These are phyloP conservation scores for Leccinum broughii DNA, from an alignment of 768 basidiomycete species.

Conservation along the genomic window DNA sequence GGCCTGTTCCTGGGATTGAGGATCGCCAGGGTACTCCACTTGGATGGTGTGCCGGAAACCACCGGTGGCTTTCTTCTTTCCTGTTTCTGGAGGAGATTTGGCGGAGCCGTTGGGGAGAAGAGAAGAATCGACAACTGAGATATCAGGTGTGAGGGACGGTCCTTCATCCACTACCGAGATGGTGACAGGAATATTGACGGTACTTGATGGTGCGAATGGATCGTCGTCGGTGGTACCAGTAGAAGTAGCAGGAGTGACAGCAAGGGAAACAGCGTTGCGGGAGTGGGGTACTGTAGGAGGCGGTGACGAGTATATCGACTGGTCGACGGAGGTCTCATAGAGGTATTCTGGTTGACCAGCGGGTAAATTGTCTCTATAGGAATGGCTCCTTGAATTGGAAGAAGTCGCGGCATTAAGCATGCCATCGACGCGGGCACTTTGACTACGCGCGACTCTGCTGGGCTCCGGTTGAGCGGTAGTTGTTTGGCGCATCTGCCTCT, in stretches of 20 bases:
- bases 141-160: constrained; percentile 16
- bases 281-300: constrained; percentile 36
- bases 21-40: constrained; percentile 83
- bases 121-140: constrained; percentile 22
- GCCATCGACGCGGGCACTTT: constrained; percentile 57
- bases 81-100: constrained; percentile 40
- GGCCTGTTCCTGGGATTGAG: constrained; percentile 25
- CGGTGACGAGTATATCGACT: constrained; percentile 45
- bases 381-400: constrained; percentile 40
- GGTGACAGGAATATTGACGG: constrained; percentile 30
- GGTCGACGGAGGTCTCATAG: constrained; percentile 71
- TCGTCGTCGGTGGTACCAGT: constrained; percentile 56
- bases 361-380: constrained; percentile 51
- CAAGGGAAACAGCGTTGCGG: constrained; percentile 41
- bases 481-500: constrained; percentile 71
- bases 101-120: constrained; percentile 28
- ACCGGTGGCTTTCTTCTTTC: constrained; percentile 45
- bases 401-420: constrained; percentile 34
- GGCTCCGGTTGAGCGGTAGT: constrained; percentile 36
- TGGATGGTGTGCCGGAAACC: constrained; percentile 91
- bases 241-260: constrained; percentile 46
- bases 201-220: constrained; percentile 59
- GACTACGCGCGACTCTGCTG: constrained; percentile 43
- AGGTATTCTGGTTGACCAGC: constrained; percentile 61
- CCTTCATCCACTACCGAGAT: constrained; percentile 31